Evolutionary conservation across 2,329 filamentous ascomycete genomes (phyloP), one percentile per base, ranked within the genome.

Genomic region (Thielaviopsis euricoi): DNA sequence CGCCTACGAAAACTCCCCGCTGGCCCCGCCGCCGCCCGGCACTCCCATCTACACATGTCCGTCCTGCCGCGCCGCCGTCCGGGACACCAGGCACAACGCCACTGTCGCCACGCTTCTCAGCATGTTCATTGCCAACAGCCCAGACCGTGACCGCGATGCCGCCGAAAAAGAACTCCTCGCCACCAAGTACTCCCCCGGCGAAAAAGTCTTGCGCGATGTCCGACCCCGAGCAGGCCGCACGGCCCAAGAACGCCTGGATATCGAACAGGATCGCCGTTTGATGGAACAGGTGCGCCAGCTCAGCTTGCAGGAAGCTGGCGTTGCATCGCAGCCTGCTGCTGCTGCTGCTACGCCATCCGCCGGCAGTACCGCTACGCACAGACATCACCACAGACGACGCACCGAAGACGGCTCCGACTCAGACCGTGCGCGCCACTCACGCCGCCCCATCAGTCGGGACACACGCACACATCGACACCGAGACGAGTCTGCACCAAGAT

Each of bases 71-170:
- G 87, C 89, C 52, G 72, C 78, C 13, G 91, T 98, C 61, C 84
- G 90, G 62, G 87, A 86, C 65, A 95, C 91, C 50, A 83, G 84
- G 67, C 89, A 89, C 66, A 94, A 97, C 78, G 88, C 93, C 59
- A 89, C 86, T 23, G 86, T 96, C 55, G 90, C 85, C 9, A 95
- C 89, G 1, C 74, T 97, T 52, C 74, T 98, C 60, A 91, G 97
- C 58, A 91, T 95, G 79, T 89, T 87, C 64, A 72, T 96, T 40
- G 76, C 82, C 25, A 82, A 86, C 51, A 88, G 95, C 66, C 91
- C 93, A 1, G 80, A 81, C 19, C 85, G 86, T 64, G 83, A 75
- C 25, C 87, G 84, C 66, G 76, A 81, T 0, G 76, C 78, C 0
- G 76, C 79, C 7, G 93, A 98, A 67, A 89, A 85, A 70, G 77